These are phyloP conservation scores for Talaromyces albobiverticillius DNA, from an alignment of 2,329 filamentous ascomycete genomes.

Conservation along the genomic window DNA sequence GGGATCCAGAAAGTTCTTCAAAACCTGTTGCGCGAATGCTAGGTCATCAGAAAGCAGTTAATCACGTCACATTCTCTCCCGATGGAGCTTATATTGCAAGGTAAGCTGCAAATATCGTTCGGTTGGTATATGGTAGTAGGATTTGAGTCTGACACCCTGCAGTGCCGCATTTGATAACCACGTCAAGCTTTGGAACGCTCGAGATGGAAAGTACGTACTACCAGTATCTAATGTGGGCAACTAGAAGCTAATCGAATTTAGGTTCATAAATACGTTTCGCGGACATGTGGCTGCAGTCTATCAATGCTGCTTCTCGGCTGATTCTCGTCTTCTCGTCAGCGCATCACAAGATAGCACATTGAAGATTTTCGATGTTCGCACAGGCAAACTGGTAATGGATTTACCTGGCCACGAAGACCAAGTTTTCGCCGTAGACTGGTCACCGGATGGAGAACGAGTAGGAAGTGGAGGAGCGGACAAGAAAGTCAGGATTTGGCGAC, in stretches of 20 bases:
- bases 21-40: slow-evolving; percentile 85
- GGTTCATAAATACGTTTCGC: slow-evolving; percentile 81
- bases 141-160: neutral
- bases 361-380: slow-evolving; percentile 90
- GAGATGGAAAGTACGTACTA: slow-evolving; percentile 56
- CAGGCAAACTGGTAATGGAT: slow-evolving; percentile 76
- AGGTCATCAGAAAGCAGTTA: slow-evolving; percentile 97
- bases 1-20: slow-evolving; percentile 74
- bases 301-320: slow-evolving; percentile 86
- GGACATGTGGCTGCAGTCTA: slow-evolving; percentile 92
- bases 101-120: neutral
- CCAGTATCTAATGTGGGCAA: neutral
- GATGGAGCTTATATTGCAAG: slow-evolving; percentile 78
- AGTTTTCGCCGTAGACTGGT: slow-evolving; percentile 94
- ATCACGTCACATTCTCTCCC: slow-evolving; percentile 91
- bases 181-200: slow-evolving; percentile 84
- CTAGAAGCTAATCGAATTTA: slow-evolving; percentile 27
- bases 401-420: slow-evolving; percentile 88
- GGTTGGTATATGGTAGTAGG: neutral
- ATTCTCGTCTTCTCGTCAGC: slow-evolving; percentile 84
- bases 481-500: slow-evolving; percentile 62
- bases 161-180: slow-evolving; percentile 92
- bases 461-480: slow-evolving; percentile 94
- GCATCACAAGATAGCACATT: slow-evolving; percentile 89
- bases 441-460: slow-evolving; percentile 81